Base-by-base conservation (phyloP, 805 yeast species). In the Pichia insulana region DNA sequence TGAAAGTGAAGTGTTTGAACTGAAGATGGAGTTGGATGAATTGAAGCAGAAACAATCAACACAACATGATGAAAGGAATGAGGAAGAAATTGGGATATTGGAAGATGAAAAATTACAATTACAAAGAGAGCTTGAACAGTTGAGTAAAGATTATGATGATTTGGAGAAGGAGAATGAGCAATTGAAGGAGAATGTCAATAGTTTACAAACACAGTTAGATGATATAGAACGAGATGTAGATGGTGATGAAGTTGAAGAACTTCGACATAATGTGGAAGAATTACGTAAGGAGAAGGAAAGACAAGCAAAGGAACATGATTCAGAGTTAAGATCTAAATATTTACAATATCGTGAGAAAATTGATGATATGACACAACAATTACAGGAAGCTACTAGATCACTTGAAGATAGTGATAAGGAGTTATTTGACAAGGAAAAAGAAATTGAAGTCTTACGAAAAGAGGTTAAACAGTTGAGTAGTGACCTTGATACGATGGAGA, bases 171-270 rank as follows among this genome's bases (percentile, higher is more conserved):
- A 41, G 10, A 27, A 56, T 18, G 30, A 45, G 17, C 43, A 42
- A 18, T 28, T 50, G 12, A 33, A 22, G 11, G 41, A 35, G 10
- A 25, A 30, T 34, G 36, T 22, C 7, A 22, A 22, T 22, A 22
- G 8, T 22, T 22, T 22, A 22, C 25, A 28, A 28, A 28, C 13
- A 11, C 31, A 28, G 15, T 28, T 28, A 28, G 31, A 39, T 12
- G 15, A 28, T 8, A 8, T 26, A 26, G 11, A 11, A 26, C 28
- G 42, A 11, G 43, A 47, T 18, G 44, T 45, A 3, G 41, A 40
- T 17, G 42, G 53, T 25, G 52, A 55, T 37, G 45, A 51, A 2
- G 54, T 53, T 19, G 53, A 50, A 18, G 37, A 46, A 1, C 35
- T 59, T 18, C 26, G 39, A 13, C 17, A n/a, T 5, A 26, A 40